Base-by-base conservation (phyloP, 83 land plant genomes). In the Thuja plicata region DNA sequence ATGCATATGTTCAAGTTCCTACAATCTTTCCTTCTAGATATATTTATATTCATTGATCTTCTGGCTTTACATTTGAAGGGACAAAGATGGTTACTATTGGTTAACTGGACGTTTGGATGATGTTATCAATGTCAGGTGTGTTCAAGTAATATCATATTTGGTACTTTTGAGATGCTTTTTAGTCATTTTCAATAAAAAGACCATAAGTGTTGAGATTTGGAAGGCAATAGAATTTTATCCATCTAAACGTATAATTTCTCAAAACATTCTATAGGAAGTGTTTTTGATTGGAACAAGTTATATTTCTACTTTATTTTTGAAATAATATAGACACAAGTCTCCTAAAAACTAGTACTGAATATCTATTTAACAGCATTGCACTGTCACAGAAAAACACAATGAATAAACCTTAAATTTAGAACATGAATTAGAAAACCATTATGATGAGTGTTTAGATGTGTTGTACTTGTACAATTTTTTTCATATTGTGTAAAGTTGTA, bases 41-140 rank as follows among this genome's bases (percentile, higher is more conserved):
- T 84, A 50, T 50, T 50, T 54, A 54, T 15, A 54, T 16, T 50
- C 32, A 84, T 48, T 46, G 35, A 50, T 50, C 17, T 84, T 84
- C 2, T 84, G 60, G 54, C 38, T 52, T 84, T 48, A 35, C 55
- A 32, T 80, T 60, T 89, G 8, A 81, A 94, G 99, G 97, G 99
- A 98, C 90, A 94, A 94, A 88, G 99, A 98, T 91, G 99, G 99
- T 35, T 98, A 98, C 89, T 90, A 97, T 89, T 98, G 99, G 99
- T 94, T 98, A 74, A 98, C 99, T 78, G 99, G 99, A 89, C 95
- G 99, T 87, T 99, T 98, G 84, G 99, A 98, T 89, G 99, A 98
- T 93, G 99, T 98, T 21, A 98, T 98, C 86, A 98, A 98, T 92
- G 99, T 98, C 88, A 98, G 98, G 97, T 97, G 88, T 50, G 90